Evolutionary conservation across 257 asterid genomes (phyloP).

Genomic region (Fraxinus cuspidata): DNA sequence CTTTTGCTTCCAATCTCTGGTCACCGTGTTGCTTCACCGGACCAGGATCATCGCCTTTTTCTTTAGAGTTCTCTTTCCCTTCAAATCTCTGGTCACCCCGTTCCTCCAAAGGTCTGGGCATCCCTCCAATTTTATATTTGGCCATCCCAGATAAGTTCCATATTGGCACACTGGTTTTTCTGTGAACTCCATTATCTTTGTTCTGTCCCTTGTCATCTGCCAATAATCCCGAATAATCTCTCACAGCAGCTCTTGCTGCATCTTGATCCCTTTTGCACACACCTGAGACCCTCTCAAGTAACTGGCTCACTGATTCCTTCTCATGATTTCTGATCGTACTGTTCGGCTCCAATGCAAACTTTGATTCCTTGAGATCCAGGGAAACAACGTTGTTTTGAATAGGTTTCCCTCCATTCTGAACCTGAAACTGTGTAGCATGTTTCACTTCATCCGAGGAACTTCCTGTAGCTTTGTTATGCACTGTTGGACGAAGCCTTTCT

Average conservation of each 20-base stretch:
- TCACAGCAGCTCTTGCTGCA: constrained; percentile 29
- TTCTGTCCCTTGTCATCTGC: constrained; percentile 44
- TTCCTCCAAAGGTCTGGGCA: constrained; percentile 28
- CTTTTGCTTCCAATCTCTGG: constrained; percentile 28
- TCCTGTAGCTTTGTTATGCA: constrained; percentile 29
- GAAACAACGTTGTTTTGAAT: constrained; percentile 30
- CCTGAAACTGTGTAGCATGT: constrained; percentile 28
- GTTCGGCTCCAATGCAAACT: constrained; percentile 55
- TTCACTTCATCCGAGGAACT: constrained; percentile 37
- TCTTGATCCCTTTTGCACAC: constrained; percentile 37
- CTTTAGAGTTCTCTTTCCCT: constrained; percentile 30
- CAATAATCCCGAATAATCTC: constrained; percentile 32
- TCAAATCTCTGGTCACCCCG: constrained; percentile 24
- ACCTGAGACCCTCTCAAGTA: constrained; percentile 39
- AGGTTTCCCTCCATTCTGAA: constrained; percentile 52
- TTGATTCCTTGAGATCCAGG: constrained; percentile 45
- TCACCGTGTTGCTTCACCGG: constrained; percentile 25
- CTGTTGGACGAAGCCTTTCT: constrained; percentile 36
- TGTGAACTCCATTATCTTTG: constrained; percentile 41
- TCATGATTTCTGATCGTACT: constrained; percentile 53
- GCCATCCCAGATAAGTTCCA: background rate
- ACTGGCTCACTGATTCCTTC: constrained; percentile 40
- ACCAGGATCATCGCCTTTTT: constrained; percentile 25
- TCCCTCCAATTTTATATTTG: constrained; percentile 22
- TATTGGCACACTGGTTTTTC: constrained; percentile 38